These are phyloP conservation scores for Cyberlindnera galapagoensis DNA, from an alignment of 805 yeast species.

Conservation along the genomic window DNA sequence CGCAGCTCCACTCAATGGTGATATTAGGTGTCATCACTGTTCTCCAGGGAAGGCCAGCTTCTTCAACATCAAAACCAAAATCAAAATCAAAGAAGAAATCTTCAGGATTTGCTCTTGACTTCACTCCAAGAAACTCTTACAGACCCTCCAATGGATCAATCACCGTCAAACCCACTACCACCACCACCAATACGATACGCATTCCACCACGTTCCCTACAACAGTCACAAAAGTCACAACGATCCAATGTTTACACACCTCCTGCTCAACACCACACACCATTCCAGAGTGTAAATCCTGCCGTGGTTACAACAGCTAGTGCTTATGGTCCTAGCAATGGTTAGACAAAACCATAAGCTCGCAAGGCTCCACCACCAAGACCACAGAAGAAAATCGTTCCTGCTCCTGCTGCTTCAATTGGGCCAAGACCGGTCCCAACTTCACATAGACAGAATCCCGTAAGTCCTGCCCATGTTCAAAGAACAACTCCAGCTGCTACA, in stretches of 20 bases:
- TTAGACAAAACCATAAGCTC: slow-evolving; percentile 19
- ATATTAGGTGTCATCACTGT: slow-evolving; percentile 72
- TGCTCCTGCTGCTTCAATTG: slow-evolving; percentile 50
- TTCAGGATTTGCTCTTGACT: slow-evolving; percentile 21
- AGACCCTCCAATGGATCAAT: slow-evolving; percentile 3
- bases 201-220: slow-evolving; percentile 25
- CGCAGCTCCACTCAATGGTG: slow-evolving; percentile 58
- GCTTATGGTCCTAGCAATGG: slow-evolving; percentile 30
- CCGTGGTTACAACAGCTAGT: slow-evolving; percentile 31
- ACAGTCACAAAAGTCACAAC: slow-evolving; percentile 14
- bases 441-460: slow-evolving; percentile 2
- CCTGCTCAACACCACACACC: slow-evolving; percentile 7
- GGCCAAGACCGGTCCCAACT: slow-evolving; percentile 53
- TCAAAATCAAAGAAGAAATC: slow-evolving; percentile 61
- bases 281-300: slow-evolving; percentile 6
- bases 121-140: slow-evolving; percentile 23
- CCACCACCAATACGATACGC: slow-evolving; percentile 15
- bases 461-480: slow-evolving; percentile 21
- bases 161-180: not conserved
- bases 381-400: slow-evolving; percentile 19
- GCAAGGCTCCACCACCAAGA: slow-evolving; percentile 23
- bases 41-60: slow-evolving; percentile 70
- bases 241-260: too few relatives aligned
- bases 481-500: slow-evolving; percentile 23
- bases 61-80: slow-evolving; percentile 60